These are phyloP conservation scores for Sugiyamaella qingdaonensis DNA, from an alignment of 805 yeast species.

Conservation along the genomic window DNA sequence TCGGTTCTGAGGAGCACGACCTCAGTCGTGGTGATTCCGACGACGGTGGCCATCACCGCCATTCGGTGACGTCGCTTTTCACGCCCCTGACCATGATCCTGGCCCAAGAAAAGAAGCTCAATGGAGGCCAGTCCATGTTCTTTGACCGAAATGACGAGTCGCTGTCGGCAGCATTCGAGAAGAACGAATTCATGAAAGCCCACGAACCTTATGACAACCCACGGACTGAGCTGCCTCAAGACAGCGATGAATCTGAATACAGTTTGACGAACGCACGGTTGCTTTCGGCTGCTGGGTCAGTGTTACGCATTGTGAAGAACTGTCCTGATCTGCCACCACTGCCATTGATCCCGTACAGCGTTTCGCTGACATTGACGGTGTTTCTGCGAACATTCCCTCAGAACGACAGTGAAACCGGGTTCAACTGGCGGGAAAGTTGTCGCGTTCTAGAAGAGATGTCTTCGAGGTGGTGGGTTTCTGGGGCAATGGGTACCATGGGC, in stretches of 20 bases:
- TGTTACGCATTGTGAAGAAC: constrained; percentile 26
- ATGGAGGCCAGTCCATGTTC: neutral
- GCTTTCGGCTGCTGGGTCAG: constrained; percentile 27
- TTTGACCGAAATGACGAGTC: neutral
- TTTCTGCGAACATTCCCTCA: constrained; percentile 32
- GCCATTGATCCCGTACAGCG: constrained; percentile 34
- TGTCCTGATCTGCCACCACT: constrained; percentile 29
- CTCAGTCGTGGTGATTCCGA: neutral
- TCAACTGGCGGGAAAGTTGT: constrained; percentile 30
- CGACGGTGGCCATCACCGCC: neutral
- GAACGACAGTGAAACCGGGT: constrained; percentile 26
- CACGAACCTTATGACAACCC: neutral
- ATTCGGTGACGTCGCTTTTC: constrained; percentile 3
- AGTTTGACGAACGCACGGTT: constrained; percentile 19
- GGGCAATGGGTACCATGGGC: constrained; percentile 35
- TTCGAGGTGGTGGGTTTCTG: constrained; percentile 35
- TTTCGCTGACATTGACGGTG: constrained; percentile 35
- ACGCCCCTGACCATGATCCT: constrained; percentile 21
- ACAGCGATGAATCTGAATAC: neutral
- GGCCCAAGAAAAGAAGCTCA: constrained; percentile 18
- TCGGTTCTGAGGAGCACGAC: neutral
- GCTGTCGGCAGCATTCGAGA: neutral
- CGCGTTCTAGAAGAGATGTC: constrained; percentile 27
- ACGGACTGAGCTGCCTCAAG: neutral
- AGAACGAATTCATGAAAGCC: neutral